Evolutionary conservation across 2,329 filamentous ascomycete species (phyloP), one percentile per base, ranked within the genome.

Genomic region (Cladosporium austrohemisphaericum): DNA sequence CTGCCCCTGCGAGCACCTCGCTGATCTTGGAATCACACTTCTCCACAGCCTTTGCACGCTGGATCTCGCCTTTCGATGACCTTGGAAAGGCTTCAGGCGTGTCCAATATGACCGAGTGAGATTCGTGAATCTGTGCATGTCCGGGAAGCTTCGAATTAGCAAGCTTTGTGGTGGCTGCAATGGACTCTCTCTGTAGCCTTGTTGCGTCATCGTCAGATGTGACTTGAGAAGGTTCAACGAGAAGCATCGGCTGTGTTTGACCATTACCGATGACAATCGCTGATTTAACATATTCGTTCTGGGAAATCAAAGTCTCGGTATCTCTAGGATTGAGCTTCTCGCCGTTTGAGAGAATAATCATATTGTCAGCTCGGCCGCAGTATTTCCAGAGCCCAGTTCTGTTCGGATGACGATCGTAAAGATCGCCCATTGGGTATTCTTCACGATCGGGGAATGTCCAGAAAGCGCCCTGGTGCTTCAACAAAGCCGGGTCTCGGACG

Each of bases 141-240:
- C 68, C 66, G 1, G 68, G 65, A 10, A 68, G 65, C 0, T 58
- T 52, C 2, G 60, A 55, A 36, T 78, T 78, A 0, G 73, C 74
- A 19, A 62, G 54, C 44, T 76, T 64, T 0, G 79, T 65, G 0
- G 56, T 60, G 0, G 65, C 61, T 75, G 74, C 77, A 4, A 79
- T 67, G 33, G 64, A 64, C 5, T 76, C 68, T 3, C 77, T 52
- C 2, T 71, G 53, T 33, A 35, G 58, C 4, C 10, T 57, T 7
- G 11, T 6, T 6, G 25, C 25, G 11, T 6, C 25, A 6, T 26
- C 25, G 25, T 53, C 55, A n/a, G 54, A 54, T 16, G 52, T 44
- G 14, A 65, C 54, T 13, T 49, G 14, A 11, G 41, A 18, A 10
- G 62, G 54, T 50, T 69, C 64, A 10, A 69, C 25, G 3, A 69